A percentile compares a stretch with the other conserved stretches of the same genome.
Conservation (phyloP, 1,139 yeast species). For the Pichia sp. region DNA sequence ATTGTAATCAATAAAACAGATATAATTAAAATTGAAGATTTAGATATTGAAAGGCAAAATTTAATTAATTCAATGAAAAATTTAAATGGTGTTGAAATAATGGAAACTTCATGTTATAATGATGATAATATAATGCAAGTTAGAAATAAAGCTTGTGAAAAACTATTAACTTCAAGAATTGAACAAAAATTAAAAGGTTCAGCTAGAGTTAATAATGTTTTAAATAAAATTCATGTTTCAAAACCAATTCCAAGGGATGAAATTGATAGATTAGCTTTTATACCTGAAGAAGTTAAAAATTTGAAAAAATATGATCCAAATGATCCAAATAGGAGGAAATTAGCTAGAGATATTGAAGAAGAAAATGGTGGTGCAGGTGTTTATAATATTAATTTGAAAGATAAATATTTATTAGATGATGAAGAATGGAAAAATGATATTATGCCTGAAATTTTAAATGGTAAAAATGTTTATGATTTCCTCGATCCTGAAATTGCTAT, state of each 20-base stretch:
- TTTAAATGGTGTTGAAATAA: slow-evolving; percentile 79
- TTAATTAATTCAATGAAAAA: slow-evolving; percentile 55
- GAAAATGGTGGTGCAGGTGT: slow-evolving; percentile 99
- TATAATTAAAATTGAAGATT: slow-evolving; percentile 77
- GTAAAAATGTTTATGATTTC: slow-evolving; percentile 95
- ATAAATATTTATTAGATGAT: slow-evolving; percentile 82
- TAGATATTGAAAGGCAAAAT: slow-evolving; percentile 68
- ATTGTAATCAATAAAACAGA: slow-evolving; percentile 95
- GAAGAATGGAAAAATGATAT: slow-evolving; percentile 97
- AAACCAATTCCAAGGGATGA: slow-evolving; percentile 87
- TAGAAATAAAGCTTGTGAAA: slow-evolving; percentile 95
- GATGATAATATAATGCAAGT: slow-evolving; percentile 95
- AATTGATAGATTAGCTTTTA: slow-evolving; percentile 64
- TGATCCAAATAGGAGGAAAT: slow-evolving; percentile 75
- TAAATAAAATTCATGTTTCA: slow-evolving; percentile 94
- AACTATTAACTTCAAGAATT: slow-evolving; percentile 87
- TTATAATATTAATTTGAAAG: slow-evolving; percentile 85
- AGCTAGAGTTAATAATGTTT: slow-evolving; percentile 78
- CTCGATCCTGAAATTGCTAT: slow-evolving; percentile 92
- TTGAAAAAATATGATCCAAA: slow-evolving; percentile 62
- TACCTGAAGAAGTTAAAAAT: slow-evolving; percentile 65
- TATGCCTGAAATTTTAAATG: slow-evolving; percentile 95
- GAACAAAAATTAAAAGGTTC: slow-evolving; percentile 95
- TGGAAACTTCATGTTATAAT: slow-evolving; percentile 88
- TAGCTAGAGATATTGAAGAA: slow-evolving; percentile 84